Percentiles rank a stretch among this genome's conserved stretches.
These are phyloP conservation scores for Pseudoscleropodium purum DNA, from an alignment of 225 moss, liverwort and hornwort species.

Conservation along the genomic window DNA sequence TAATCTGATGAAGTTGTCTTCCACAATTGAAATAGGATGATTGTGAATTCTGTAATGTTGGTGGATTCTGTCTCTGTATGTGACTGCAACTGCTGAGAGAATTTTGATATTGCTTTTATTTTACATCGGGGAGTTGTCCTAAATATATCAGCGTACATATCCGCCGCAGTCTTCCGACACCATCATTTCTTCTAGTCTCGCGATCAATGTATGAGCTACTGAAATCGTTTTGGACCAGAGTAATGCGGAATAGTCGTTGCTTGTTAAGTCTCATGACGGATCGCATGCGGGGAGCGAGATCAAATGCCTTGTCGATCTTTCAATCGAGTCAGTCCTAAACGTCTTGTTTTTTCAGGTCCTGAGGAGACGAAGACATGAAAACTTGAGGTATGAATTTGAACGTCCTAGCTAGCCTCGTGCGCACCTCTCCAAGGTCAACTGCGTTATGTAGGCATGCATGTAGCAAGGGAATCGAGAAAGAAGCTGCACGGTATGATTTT, in stretches of 20 bases:
- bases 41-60: background rate
- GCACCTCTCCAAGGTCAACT: background rate
- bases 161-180: background rate
- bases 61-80: background rate
- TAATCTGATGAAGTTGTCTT: background rate
- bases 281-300: background rate
- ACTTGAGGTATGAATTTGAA: background rate
- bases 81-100: background rate
- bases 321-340: background rate
- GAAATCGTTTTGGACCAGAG: background rate
- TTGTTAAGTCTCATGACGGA: background rate
- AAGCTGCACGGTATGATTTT: background rate
- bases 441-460: background rate
- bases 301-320: background rate
- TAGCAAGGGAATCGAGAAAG: background rate
- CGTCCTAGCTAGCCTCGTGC: background rate
- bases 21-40: background rate
- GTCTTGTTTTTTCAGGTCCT: background rate
- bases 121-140: background rate
- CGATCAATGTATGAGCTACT: background rate
- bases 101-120: background rate
- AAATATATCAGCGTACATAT: background rate
- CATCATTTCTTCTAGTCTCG: background rate
- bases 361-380: background rate
- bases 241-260: background rate